phyloP scores from a whole-genome alignment of 176 grass and related monocot genomes.

The Rhynchospora pubera region DNA sequence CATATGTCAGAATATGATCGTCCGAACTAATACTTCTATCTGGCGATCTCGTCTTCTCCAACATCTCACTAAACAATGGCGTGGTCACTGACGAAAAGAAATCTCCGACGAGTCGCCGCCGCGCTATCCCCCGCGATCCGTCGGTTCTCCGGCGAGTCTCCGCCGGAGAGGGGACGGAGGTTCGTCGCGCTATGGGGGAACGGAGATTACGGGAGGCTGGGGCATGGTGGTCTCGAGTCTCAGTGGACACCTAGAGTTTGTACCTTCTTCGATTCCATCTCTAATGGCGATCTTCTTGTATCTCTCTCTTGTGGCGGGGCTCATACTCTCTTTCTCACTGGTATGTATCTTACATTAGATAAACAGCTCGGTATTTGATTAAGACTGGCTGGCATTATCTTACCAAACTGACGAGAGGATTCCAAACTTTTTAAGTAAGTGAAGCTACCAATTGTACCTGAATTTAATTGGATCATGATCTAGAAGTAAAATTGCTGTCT shows the following conservation, averaged over 20 bases:
- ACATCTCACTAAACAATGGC: constrained; percentile 15
- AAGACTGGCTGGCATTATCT: background rate
- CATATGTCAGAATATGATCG: background rate
- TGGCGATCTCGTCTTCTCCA: background rate
- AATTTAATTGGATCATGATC: background rate
- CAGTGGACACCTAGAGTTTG: constrained; percentile 64
- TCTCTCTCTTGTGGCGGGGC: constrained; percentile 79
- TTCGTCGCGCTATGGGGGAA: constrained; percentile 87
- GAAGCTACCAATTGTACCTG: background rate
- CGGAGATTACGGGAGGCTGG: constrained; percentile 78
- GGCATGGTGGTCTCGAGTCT: constrained; percentile 69
- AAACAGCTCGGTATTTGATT: background rate
- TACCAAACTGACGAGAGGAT: background rate
- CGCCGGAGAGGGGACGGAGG: constrained; percentile 28
- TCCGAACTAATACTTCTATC: background rate
- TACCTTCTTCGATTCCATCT: constrained; percentile 48
- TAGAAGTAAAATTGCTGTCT: background rate
- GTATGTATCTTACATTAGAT: constrained; percentile 9
- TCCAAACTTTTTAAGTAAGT: background rate
- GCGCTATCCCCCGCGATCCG: constrained; percentile 8
- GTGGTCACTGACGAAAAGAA: constrained; percentile 43
- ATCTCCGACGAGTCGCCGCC: constrained; percentile 8
- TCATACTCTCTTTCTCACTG: constrained; percentile 84
- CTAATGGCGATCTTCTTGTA: constrained; percentile 36
- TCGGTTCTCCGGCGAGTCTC: background rate